Evolutionary conservation across 768 basidiomycete species (phyloP).

Genomic region (Kwoniella sp.): DNA sequence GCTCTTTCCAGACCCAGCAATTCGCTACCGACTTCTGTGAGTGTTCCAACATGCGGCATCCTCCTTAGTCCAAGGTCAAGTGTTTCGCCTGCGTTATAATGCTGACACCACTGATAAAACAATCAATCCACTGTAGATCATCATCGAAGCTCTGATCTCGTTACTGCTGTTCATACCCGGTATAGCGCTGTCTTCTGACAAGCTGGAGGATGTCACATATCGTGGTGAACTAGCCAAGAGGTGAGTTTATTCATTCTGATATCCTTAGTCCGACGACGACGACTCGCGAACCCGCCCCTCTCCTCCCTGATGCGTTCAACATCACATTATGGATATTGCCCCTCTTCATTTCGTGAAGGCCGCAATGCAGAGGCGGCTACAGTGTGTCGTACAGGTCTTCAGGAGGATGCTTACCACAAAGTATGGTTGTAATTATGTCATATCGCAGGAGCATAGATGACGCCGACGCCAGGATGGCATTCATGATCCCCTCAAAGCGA

Average conservation of each 20-base stretch:
- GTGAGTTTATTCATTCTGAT: no score
- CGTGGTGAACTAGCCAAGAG: slow-evolving; percentile 50
- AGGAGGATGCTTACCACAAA: no score
- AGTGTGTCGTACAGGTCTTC: no score
- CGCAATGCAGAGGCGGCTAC: no score
- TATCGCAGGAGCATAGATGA: slow-evolving; percentile 38
- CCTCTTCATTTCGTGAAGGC: no score
- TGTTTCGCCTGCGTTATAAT: no score
- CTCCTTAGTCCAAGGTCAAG: no score
- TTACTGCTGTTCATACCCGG: slow-evolving; percentile 49
- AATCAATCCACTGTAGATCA: slow-evolving; percentile 34
- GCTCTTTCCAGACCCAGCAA: slow-evolving; percentile 38
- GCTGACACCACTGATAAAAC: no score
- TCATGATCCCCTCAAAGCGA: slow-evolving; percentile 33
- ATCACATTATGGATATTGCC: no score
- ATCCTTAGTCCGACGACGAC: no score
- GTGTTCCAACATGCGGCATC: slow-evolving; percentile 15
- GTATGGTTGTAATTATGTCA: slow-evolving; percentile 14
- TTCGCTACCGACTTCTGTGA: slow-evolving; percentile 45
- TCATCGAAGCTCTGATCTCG: slow-evolving; percentile 45
- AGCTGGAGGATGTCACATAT: slow-evolving; percentile 51
- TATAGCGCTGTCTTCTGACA: slow-evolving; percentile 35
- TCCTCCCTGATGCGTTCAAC: no score
- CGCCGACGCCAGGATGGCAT: slow-evolving; percentile 44
- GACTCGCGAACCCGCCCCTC: no score